Conservation (phyloP, 345 rosid species). For the sweet orange (Citrus sinensis) region DNA sequence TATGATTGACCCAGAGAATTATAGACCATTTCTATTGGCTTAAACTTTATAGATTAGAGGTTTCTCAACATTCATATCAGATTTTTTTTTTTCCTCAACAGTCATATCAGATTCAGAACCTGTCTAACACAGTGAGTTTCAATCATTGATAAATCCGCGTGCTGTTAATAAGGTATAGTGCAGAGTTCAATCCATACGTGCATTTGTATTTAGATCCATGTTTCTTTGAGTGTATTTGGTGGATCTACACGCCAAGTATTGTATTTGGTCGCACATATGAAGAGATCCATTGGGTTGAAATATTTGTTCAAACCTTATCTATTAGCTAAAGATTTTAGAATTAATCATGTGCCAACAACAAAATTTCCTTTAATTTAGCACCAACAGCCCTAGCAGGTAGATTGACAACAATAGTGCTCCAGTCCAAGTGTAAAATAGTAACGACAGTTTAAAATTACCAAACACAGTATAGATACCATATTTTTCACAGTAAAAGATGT, state of each 20-base stretch:
- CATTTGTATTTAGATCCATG: no score
- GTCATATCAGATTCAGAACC: not conserved
- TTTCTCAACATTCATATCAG: not conserved
- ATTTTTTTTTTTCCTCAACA: no score
- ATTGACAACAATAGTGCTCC: not conserved
- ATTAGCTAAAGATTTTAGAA: not conserved
- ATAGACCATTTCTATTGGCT: not conserved
- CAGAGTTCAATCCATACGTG: not conserved
- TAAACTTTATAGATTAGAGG: not conserved
- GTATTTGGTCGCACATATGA: not conserved
- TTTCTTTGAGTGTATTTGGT: not conserved
- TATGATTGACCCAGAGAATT: not conserved
- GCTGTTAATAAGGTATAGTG: not conserved
- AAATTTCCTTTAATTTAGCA: not conserved
- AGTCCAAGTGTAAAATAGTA: not conserved
- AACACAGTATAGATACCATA: not conserved
- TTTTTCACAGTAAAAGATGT: no score
- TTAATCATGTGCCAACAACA: not conserved
- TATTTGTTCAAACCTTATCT: not conserved
- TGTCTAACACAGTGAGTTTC: not conserved
- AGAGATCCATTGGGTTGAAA: not conserved
- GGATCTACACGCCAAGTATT: not conserved
- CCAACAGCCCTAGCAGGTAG: not conserved
- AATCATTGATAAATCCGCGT: not conserved
- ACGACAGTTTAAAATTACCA: not conserved